Evolutionary conservation across 2,329 filamentous ascomycete genomes (phyloP).

Genomic region (Cytospora schulzeri): DNA sequence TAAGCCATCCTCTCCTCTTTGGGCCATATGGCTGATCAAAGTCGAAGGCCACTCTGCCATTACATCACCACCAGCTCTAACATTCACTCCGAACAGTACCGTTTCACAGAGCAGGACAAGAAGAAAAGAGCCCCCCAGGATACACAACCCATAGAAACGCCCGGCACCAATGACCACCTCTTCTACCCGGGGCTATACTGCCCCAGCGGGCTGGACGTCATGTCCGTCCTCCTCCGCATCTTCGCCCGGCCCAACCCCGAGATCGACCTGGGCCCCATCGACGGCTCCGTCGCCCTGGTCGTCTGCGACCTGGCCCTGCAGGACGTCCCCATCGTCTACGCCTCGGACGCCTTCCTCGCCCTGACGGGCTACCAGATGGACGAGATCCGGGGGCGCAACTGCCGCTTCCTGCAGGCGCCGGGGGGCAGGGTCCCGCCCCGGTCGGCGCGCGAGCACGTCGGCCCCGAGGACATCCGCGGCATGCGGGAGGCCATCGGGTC

Average conservation of each 20-base stretch:
- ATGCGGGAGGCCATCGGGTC: slow-evolving; percentile 50
- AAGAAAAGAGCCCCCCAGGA: slow-evolving; percentile 27
- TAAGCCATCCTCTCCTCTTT: slow-evolving; percentile 31
- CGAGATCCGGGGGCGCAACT: slow-evolving; percentile 79
- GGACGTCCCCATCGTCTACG: slow-evolving; percentile 81
- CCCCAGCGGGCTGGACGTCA: slow-evolving; percentile 56
- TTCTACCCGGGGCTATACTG: slow-evolving; percentile 61
- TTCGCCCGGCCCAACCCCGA: slow-evolving; percentile 71
- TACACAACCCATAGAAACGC: slow-evolving; percentile 14
- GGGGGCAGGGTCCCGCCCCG: slow-evolving; percentile 64
- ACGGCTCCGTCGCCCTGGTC: slow-evolving; percentile 81
- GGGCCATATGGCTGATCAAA: not conserved
- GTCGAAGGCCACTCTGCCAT: too few relatives aligned
- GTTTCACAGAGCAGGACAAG: slow-evolving; percentile 22
- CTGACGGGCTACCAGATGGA: slow-evolving; percentile 76
- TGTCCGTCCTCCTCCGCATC: slow-evolving; percentile 64
- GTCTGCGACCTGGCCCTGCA: slow-evolving; percentile 76
- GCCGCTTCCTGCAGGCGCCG: slow-evolving; percentile 80
- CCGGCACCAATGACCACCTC: slow-evolving; percentile 44
- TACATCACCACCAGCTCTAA: slow-evolving; percentile 4
- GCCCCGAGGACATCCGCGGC: slow-evolving; percentile 63
- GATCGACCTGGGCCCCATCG: slow-evolving; percentile 79
- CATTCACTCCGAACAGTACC: slow-evolving; percentile 17
- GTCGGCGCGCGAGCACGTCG: slow-evolving; percentile 64
- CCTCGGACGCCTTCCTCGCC: slow-evolving; percentile 75